Evolutionary conservation across 176 grass and related monocot species (phyloP), one percentile per base, ranked within the genome.

Genomic region (Cenchrus americanus): DNA sequence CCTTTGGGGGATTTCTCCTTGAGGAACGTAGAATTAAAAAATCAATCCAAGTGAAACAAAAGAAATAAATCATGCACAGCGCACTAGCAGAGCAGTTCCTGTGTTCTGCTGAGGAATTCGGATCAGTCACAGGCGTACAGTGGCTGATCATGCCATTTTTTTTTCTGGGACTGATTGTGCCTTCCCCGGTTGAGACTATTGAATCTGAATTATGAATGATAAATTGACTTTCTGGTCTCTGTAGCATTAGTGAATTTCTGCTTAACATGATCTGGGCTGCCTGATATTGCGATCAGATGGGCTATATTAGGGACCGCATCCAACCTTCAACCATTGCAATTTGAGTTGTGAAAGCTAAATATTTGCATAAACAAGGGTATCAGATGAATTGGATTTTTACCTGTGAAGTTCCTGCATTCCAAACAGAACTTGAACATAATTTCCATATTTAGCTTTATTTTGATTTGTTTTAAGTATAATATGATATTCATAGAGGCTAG

Each of bases 281-380:
- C 26, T 80, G 43, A 75, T 60, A n/a, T 51, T 76, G 3, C 1
- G 0, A 75, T 73, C 10, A 74, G 50, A 26, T 26, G 27, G 9
- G 30, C 15, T 5, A 44, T 27, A 12, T 41, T 2, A 23, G 32
- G 57, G 23, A 71, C 44, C n/a, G 0, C 62, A 75, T 19, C 7
- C 17, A 55, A 11, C 15, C 47, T 19, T 48, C 18, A 51, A 41
- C 42, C 40, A 22, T 66, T 21, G 59, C 59, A 66, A 55, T 48
- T 46, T 82, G 68, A 44, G 18, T 24, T 44, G 12, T 60, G 13
- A 71, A 72, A 18, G 43, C 5, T 73, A 44, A 15, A n/a, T 49
- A 24, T 32, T 73, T 55, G 57, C 1, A 82, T 15, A 82, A 62
- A 19, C 41, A 69, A 69, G 55, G 43, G 19, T n/a, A 22, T 69